phyloP scores from a whole-genome alignment of 2,329 filamentous ascomycete genomes.

The Pestalotiopsis sp. region DNA sequence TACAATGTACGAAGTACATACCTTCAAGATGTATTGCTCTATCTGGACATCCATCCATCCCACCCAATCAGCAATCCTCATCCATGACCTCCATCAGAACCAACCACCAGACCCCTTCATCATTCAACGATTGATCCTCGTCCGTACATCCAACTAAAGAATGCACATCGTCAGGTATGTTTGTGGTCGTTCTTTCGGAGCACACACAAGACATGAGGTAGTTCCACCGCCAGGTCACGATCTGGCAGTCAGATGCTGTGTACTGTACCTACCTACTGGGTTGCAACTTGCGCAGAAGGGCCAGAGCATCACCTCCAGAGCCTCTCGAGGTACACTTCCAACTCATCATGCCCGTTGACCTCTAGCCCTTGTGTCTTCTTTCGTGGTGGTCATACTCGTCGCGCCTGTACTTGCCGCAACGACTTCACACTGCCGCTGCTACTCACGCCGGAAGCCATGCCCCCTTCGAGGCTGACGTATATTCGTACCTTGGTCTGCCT shows the following conservation, averaged over 20 bases:
- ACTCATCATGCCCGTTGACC: too few relatives aligned
- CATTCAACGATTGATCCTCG: not conserved
- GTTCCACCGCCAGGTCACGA: not conserved
- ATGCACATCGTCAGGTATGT: not conserved
- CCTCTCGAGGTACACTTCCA: too few relatives aligned
- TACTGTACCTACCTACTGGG: too few relatives aligned
- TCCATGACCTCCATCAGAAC: not conserved
- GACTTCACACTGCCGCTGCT: not conserved
- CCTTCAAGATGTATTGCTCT: not conserved
- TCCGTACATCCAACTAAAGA: not conserved
- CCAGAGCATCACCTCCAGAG: too few relatives aligned
- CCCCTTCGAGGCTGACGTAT: conserved; percentile 1
- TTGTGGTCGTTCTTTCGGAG: not conserved
- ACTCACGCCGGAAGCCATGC: not conserved
- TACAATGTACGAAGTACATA: not conserved
- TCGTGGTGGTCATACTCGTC: not conserved
- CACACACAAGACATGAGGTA: not conserved
- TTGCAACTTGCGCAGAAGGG: too few relatives aligned
- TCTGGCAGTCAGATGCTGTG: not conserved
- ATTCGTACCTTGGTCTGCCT: not conserved
- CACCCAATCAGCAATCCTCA: not conserved
- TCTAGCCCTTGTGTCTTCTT: not conserved
- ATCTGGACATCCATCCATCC: not conserved
- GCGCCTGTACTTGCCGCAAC: not conserved
- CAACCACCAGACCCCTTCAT: not conserved